Evolutionary conservation across 139 green algal genomes (phyloP).

Genomic region (Mychonastes homosphaera): DNA sequence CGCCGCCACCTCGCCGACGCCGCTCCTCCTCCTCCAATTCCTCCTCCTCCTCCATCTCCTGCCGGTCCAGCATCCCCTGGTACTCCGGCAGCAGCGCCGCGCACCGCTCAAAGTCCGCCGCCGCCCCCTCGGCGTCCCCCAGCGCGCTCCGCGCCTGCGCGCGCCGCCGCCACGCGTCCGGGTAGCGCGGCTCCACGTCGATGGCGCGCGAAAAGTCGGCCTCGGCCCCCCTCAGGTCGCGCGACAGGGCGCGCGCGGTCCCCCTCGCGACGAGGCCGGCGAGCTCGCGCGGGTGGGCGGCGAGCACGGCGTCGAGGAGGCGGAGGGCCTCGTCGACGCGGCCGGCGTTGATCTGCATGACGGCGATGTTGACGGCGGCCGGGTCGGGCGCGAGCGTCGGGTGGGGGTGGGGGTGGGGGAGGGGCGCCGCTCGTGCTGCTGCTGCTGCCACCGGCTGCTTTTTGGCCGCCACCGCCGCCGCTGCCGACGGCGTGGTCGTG

Average conservation of each 20-base stretch:
- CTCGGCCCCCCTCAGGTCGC: constrained; percentile 50
- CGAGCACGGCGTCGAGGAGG: constrained; percentile 55
- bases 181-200: constrained; percentile 46
- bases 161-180: constrained; percentile 67
- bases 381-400: constrained; percentile 23
- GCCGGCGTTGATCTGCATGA: constrained; percentile 69
- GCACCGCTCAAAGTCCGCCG: constrained; percentile 45
- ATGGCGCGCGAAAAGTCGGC: constrained; percentile 71
- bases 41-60: too few relatives aligned
- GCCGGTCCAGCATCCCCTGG: too few relatives aligned
- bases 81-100: constrained; percentile 31
- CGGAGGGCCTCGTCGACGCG: constrained; percentile 42
- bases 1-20: too few relatives aligned
- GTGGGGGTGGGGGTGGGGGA: too few relatives aligned
- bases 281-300: constrained; percentile 28
- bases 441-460: not conserved
- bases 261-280: constrained; percentile 54
- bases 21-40: too few relatives aligned
- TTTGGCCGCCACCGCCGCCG: not conserved
- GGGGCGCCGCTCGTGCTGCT: constrained; percentile 2
- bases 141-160: constrained; percentile 62
- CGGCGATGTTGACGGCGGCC: constrained; percentile 24
- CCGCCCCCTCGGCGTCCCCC: constrained; percentile 42
- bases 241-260: constrained; percentile 57
- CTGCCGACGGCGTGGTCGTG: too few relatives aligned